Percentiles rank a stretch among this genome's conserved stretches.
Conservation (phyloP, 2,329 filamentous ascomycete species). For the Colletotrichum chlorophyti region DNA sequence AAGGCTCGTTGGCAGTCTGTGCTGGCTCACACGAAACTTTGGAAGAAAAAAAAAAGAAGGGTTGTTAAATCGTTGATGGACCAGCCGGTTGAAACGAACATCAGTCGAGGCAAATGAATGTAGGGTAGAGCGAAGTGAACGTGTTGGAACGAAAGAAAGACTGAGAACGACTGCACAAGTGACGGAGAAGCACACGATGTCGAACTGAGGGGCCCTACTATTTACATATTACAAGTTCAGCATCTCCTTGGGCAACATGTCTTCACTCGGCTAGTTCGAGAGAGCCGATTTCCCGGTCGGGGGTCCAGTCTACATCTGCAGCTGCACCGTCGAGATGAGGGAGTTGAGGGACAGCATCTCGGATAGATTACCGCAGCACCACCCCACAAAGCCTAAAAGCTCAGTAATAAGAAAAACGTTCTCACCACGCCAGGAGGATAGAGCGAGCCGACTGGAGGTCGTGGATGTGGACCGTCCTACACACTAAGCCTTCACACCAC, state of each 20-base stretch:
- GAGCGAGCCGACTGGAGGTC: too few relatives aligned
- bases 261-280: not conserved
- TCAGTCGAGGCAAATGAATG: not conserved
- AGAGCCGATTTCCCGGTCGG: too few relatives aligned
- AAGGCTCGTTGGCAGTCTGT: not conserved
- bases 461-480: too few relatives aligned
- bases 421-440: too few relatives aligned
- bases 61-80: not conserved
- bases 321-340: too few relatives aligned
- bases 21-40: conserved; percentile 1
- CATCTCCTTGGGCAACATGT: not conserved
- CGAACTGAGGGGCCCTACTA: not conserved
- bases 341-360: too few relatives aligned
- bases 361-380: too few relatives aligned
- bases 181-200: not conserved
- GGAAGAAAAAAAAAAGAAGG: too few relatives aligned
- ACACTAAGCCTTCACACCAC: too few relatives aligned
- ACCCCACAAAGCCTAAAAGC: too few relatives aligned
- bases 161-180: not conserved
- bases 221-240: not conserved
- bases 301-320: too few relatives aligned
- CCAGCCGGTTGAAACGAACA: conserved; percentile 12
- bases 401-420: too few relatives aligned
- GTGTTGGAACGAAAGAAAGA: not conserved
- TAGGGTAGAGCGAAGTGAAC: conserved; percentile 5